A percentile compares a stretch with the other conserved stretches of the same genome.
Conservation (phyloP, 108 stramenopile species). For the Aurantiochytrium sp. region DNA sequence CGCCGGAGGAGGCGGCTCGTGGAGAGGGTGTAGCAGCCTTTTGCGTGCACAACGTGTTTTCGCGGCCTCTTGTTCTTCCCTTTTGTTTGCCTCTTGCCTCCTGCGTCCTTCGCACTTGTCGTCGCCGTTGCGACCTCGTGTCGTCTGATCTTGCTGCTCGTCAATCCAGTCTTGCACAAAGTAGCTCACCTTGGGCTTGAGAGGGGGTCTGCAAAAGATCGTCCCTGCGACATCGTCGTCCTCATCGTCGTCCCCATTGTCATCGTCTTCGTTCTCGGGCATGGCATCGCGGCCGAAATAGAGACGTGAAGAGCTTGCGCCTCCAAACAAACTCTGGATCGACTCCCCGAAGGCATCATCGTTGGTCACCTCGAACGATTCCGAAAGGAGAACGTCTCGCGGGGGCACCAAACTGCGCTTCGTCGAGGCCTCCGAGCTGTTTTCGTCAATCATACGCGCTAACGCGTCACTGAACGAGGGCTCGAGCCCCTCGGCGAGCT, state of each 20-base stretch:
- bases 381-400: background rate
- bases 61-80: no score
- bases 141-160: background rate
- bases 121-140: no score
- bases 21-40: background rate
- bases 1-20: background rate
- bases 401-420: background rate
- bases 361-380: no score
- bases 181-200: background rate
- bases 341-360: no score
- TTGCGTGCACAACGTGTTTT: background rate
- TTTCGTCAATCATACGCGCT: background rate
- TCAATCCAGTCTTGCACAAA: background rate
- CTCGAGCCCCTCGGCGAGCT: background rate
- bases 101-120: no score
- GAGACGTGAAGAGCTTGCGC: background rate
- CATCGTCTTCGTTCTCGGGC: background rate
- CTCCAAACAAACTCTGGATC: no score
- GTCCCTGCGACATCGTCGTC: background rate
- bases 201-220: background rate
- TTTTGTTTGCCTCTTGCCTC: no score
- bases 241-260: background rate
- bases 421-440: background rate
- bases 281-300: background rate
- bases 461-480: background rate